Base-by-base conservation (phyloP, 2,329 filamentous ascomycete genomes). In the Didymella segeticola region DNA sequence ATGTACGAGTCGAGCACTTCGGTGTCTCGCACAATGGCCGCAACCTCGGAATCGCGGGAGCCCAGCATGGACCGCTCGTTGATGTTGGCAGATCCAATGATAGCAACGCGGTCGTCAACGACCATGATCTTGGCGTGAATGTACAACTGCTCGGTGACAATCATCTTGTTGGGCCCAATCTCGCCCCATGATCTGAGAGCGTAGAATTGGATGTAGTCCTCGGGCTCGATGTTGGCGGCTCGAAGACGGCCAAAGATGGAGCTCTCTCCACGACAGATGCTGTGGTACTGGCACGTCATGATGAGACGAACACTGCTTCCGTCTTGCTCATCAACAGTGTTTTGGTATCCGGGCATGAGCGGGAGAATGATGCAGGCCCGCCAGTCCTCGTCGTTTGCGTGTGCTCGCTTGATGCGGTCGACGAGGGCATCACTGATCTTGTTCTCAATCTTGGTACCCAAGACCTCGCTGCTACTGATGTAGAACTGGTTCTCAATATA, bases 401-500 rank as follows among this genome's bases (percentile, higher is more conserved):
- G 84, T 0, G 95, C 95, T 53, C 90, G 86, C 56, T 93, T 88
- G 66, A 96, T 95, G 42, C 95, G 90, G 66, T 96, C 90, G 8
- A 98, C 93, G 26, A 99, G 81, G 3, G 95, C 93, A 76, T 98
- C 93, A 43, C 93, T 93, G 63, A 99, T 97, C 61, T 88, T 87
- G 74, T 99, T 99, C 72, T 91, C 85, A 59, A 99, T 95, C 70
- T 88, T 91, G 11, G 89, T 90, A 46, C 89, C 90, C 64, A 96
- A 87, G 5, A 93, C 92, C 68, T 95, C 89, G 43, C 90, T 95
- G 62, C 91, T 96, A 29, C 91, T 96, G 73, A 99, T 90, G 79
- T 96, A 99, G 77, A 98, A 99, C 70, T 99, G 95, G 71, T 99
- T 99, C 74, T 99, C 95, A 62, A 98, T 96, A 75, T 99, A 98